A percentile compares a stretch with the other conserved stretches of the same genome.
Conservation (phyloP, 192 early-diverging fungal genomes). For the Thamnidium elegans region DNA sequence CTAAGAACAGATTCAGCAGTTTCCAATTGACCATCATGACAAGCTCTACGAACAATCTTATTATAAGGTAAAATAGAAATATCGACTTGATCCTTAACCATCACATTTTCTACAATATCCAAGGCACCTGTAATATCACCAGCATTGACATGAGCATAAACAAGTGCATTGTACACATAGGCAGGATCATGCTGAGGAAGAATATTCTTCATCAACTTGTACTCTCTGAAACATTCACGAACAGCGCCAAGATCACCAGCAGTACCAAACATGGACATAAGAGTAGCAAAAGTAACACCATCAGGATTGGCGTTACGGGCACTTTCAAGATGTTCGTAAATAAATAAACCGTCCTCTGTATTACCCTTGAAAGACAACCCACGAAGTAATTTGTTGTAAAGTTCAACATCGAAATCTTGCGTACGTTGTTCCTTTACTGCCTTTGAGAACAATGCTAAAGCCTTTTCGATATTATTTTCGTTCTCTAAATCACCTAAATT, state of each 20-base stretch:
- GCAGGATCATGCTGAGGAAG: conserved; percentile 26
- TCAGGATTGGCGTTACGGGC: conserved; percentile 39
- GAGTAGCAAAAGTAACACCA: conserved; percentile 50
- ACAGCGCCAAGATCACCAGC: conserved; percentile 31
- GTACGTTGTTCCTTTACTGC: conserved; percentile 28
- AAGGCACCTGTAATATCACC: conserved; percentile 31
- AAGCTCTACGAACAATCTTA: conserved; percentile 22
- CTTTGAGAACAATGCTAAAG: conserved; percentile 31
- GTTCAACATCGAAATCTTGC: conserved; percentile 27
- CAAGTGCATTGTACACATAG: conserved; percentile 36
- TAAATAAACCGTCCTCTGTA: conserved; percentile 28
- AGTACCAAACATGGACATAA: conserved; percentile 44
- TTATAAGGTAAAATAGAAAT: conserved; percentile 31
- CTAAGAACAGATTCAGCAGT: conserved; percentile 3
- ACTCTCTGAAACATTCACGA: conserved; percentile 38
- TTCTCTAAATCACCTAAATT: conserved; percentile 20
- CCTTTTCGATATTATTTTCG: conserved; percentile 35
- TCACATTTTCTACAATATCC: conserved; percentile 26
- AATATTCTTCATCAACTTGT: conserved; percentile 9
- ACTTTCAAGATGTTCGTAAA: conserved; percentile 34
- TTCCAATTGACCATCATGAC: conserved; percentile 17
- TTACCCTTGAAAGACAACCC: conserved; percentile 25
- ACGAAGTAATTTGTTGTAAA: conserved; percentile 33
- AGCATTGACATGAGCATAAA: conserved; percentile 30
- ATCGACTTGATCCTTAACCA: conserved; percentile 30